A percentile compares a stretch with the other conserved stretches of the same genome.
Evolutionary conservation across 106 monocot genomes (phyloP).

Genomic region (Ottelia alismoides): DNA sequence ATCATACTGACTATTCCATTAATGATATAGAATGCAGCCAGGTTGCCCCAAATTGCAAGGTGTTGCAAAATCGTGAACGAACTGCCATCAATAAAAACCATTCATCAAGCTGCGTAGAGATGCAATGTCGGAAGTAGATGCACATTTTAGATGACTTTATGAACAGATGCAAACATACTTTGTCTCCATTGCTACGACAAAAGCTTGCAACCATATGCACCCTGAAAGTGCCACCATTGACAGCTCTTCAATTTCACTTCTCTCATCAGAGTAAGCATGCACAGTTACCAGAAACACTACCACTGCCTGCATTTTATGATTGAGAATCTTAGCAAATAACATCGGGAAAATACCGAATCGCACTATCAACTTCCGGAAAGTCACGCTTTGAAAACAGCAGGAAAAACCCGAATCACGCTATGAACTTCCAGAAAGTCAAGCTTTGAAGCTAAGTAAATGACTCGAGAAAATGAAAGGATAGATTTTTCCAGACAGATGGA

Average conservation of each 20-base stretch:
- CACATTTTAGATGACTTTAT: not conserved
- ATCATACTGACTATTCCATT: slow-evolving; percentile 57
- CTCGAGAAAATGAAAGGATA: too few relatives aligned
- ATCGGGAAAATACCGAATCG: too few relatives aligned
- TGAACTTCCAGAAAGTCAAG: too few relatives aligned
- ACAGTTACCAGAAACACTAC: slow-evolving; percentile 68
- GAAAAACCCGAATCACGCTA: too few relatives aligned
- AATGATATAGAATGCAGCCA: slow-evolving; percentile 64
- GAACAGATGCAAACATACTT: too few relatives aligned
- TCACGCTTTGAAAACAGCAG: too few relatives aligned
- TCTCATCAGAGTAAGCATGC: slow-evolving; percentile 73
- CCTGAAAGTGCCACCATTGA: slow-evolving; percentile 98
- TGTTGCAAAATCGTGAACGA: slow-evolving; percentile 83
- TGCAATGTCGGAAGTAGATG: too few relatives aligned
- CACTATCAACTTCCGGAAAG: too few relatives aligned
- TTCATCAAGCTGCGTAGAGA: too few relatives aligned
- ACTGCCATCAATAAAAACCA: slow-evolving; percentile 31
- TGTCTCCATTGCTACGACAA: slow-evolving; percentile 81
- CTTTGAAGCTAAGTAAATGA: too few relatives aligned
- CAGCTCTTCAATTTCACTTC: slow-evolving; percentile 93
- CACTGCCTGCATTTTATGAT: slow-evolving; percentile 35
- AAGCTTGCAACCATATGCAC: slow-evolving; percentile 92
- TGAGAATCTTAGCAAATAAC: too few relatives aligned
- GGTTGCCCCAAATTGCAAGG: slow-evolving; percentile 91
- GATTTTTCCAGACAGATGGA: too few relatives aligned